Evolutionary conservation across 345 rosid species (phyloP), one percentile per base, ranked within the genome.

Genomic region (Eucalyptus polyanthemos): DNA sequence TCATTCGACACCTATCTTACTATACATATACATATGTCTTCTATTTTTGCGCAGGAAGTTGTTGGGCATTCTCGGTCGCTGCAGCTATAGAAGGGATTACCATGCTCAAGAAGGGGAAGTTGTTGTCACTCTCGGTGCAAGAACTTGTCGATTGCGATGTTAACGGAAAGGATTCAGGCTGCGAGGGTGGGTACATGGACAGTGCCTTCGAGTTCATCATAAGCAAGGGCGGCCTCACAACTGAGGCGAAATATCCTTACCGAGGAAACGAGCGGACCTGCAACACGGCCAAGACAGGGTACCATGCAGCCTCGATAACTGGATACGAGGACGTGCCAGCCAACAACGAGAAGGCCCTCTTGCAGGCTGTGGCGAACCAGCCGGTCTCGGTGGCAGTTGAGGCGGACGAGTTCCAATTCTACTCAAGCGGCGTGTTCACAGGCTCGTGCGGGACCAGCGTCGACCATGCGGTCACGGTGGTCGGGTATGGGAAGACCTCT

Each of bases 401-500:
- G 3, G 94, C 88, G 2, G 69, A 17, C 24, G 88, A 67, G 17
- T 95, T 95, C 83, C 76, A 87, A 88, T 89, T 92, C 72, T 95
- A 95, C 87, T 21, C 86, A 7, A 58, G 91, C 6, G 96, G 96
- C 24, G 76, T 95, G 27, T 94, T 95, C 88, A 53, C 80, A 14
- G 93, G 91, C 3, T 65, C 88, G 6, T 96, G 97, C 81, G 94
- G 89, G 21, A 93, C 91, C 4, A 5, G 19, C 25, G 44, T 91
- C 27, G 76, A 91, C 89, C 98, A 95, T 86, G 95, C 92, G 4
- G 93, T 94, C 34, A 93, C 94, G 3, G 86, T 92, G 1, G 91
- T 96, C 34, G 97, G 97, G n/a, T 95, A 95, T 22, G 97, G 95
- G n/a, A 87, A 88, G 37, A 87, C 56, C 62, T 42, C n/a, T 7